Percentiles rank a stretch among this genome's conserved stretches.
Evolutionary conservation across 2,329 filamentous ascomycete genomes (phyloP).

Genomic region (Coniella lustricola): DNA sequence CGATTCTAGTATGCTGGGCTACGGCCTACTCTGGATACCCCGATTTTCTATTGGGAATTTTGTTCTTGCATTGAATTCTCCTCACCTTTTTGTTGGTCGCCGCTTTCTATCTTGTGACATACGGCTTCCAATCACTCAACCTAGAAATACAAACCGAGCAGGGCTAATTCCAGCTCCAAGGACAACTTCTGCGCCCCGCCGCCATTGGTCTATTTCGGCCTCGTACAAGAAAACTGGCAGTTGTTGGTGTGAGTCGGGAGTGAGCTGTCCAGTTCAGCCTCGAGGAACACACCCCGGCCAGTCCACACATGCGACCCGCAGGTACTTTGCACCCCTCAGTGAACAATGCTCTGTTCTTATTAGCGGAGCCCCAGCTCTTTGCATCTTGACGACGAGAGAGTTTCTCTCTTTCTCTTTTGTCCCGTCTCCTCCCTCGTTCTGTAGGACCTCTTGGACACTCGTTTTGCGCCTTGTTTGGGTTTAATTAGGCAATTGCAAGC

Average conservation of each 20-base stretch:
- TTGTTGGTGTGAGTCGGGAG: neutral
- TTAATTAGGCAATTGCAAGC: conserved; percentile 4
- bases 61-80: neutral
- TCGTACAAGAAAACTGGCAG: neutral
- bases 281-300: conserved; percentile 2
- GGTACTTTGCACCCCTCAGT: conserved; percentile 1
- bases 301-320: conserved; percentile 8
- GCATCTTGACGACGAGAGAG: conserved; percentile 4
- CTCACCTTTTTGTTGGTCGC: neutral
- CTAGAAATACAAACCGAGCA: neutral
- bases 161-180: conserved; percentile 1
- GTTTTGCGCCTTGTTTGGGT: conserved; percentile 2
- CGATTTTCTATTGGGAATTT: too few relatives aligned
- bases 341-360: conserved; percentile 5
- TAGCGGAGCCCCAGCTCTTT: conserved; percentile 2
- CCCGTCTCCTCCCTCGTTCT: conserved; percentile 9
- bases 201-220: conserved; percentile 8
- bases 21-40: too few relatives aligned
- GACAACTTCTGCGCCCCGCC: neutral
- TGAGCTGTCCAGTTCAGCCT: conserved; percentile 5
- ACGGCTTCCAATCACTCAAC: too few relatives aligned
- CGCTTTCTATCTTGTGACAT: too few relatives aligned
- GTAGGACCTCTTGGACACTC: conserved; percentile 8
- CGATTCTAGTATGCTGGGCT: too few relatives aligned
- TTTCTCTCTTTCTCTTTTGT: conserved; percentile 4